Base-by-base conservation (phyloP, 2,329 filamentous ascomycete genomes). In the Colletotrichum sp. region DNA sequence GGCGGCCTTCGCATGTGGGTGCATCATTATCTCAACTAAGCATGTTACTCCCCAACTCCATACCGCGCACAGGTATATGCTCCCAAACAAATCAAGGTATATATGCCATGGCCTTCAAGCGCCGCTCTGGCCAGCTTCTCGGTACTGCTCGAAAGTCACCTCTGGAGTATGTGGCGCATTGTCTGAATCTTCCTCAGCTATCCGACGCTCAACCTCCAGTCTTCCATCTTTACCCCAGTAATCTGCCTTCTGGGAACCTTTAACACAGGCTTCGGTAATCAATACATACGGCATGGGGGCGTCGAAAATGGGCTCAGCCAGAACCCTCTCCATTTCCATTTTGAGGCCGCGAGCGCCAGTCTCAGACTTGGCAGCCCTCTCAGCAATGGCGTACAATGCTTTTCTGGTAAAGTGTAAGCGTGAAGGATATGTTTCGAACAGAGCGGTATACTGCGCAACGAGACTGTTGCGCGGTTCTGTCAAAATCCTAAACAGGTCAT, bases 401-500 rank as follows among this genome's bases (percentile, higher is more conserved):
- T 92, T 92, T 5, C 92, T 93, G 0, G 96, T 98, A 85, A 99
- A 98, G 78, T 92, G 92, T 4, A 99, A 88, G 64, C 95, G 93
- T 71, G 94, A 95, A 0, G 97, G 94, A 77, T 92, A 93, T 2
- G 92, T 93, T 72, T 94, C 92, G 82, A 99, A 98, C 2, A 98
- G 91, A 4, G 96, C 93, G 22, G 93, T 94, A 84, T 98, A 99
- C 85, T 99, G 97, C 63, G 93, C 92, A 5, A 98, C 89, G 1
- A 99, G 90, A 69, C 93, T 95, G 86, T 98, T 98, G 74, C 95
- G 93, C 1, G 97, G 97, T 83, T 99, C 96, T 0, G 95, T 98
- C 52, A 99, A 89, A 77, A 99, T 97, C 69, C 96, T 93, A 69
- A 96, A 92, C 15, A 99, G 92, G 75, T 93, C 91, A 29, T 88